These are phyloP conservation scores for Parietaria judaica DNA, from an alignment of 306 rosid species.

Conservation along the genomic window DNA sequence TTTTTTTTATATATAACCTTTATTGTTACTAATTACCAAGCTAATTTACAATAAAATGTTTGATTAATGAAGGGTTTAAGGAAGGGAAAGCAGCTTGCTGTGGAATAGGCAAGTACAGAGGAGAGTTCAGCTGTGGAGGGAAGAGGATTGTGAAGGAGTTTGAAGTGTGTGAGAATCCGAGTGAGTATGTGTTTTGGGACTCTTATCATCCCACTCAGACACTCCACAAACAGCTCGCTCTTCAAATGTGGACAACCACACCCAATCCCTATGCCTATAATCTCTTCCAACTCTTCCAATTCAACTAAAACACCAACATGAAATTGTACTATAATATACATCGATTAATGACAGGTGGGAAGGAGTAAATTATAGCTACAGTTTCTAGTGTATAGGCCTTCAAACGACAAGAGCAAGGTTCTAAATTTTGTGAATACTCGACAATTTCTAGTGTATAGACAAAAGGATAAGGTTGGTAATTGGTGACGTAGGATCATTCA, in stretches of 20 bases:
- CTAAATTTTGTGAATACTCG: too few species aligned
- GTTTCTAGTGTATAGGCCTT: too few species aligned
- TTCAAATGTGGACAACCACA: constrained; percentile 44
- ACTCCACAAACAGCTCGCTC: constrained; percentile 51
- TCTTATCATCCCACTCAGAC: constrained; percentile 72
- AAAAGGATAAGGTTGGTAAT: too few species aligned
- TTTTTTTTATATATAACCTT: too few species aligned
- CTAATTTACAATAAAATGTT: too few species aligned
- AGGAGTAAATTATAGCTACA: too few species aligned
- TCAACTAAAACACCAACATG: constrained; percentile 6
- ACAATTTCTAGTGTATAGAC: too few species aligned
- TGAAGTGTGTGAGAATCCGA: constrained; percentile 48
- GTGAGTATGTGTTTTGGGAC: constrained; percentile 64
- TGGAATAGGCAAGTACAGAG: constrained; percentile 62
- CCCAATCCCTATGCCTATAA: constrained; percentile 28
- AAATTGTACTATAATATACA: too few species aligned
- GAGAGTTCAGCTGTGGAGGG: constrained; percentile 74
- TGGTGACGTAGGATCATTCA: too few species aligned
- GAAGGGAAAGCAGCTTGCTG: constrained; percentile 78
- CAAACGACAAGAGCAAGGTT: too few species aligned
- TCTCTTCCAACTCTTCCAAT: constrained; percentile 43
- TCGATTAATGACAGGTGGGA: too few species aligned
- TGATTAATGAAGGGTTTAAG: constrained; percentile 40
- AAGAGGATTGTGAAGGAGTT: constrained; percentile 51
- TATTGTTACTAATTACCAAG: too few species aligned